Evolutionary conservation across 2,329 filamentous ascomycete genomes (phyloP), one percentile per base, ranked within the genome.

Genomic region (Celoporthe dispersa): DNA sequence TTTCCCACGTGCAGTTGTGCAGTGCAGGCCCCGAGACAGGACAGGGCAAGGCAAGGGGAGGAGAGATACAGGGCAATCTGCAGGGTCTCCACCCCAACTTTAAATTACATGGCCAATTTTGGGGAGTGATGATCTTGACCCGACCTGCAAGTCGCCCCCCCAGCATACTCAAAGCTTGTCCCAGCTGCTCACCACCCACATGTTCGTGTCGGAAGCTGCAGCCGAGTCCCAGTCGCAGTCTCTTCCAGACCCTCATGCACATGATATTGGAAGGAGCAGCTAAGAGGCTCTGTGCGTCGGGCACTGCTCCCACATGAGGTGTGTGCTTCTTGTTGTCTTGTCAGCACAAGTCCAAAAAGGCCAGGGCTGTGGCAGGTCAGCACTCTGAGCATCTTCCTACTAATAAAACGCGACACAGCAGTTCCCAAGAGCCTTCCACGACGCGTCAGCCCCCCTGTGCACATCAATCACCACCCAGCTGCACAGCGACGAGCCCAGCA

Each of bases 51-150:
- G 48, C 48, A 51, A 48, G 37, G 48, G 48, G 41, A 5, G 41
- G 8, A 28, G 51, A 55, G 51, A 25, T 35, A 9, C 57, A 37
- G 19, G 57, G 57, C 57, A 60, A 60, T 60, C 57, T 60, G 57
- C 33, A 60, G 57, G 57, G 33, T 60, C 57, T 37, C 57, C 57
- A 60, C 57, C 33, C 57, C 57, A 60, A 60, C 57, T 60, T 60
- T 60, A 60, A 60, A 60, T 60, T 60, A 33, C 57, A n/a, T 25
- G 31, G 57, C 19, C 53, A 19, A 55, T 28, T 31, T 55, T 55
- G 53, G 25, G 53, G n/a, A 25, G 16, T 60, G 57, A 19, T 33
- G 57, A 60, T 37, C 33, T 11, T 12, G 16, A 19, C 33, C 53
- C 2, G 28, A 57, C 25, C 3, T 57, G 53, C 53, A 57, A 28